Percentiles rank a stretch among this genome's conserved stretches.
phyloP scores from a whole-genome alignment of 257 asterid genomes.

The Solanum okadae region DNA sequence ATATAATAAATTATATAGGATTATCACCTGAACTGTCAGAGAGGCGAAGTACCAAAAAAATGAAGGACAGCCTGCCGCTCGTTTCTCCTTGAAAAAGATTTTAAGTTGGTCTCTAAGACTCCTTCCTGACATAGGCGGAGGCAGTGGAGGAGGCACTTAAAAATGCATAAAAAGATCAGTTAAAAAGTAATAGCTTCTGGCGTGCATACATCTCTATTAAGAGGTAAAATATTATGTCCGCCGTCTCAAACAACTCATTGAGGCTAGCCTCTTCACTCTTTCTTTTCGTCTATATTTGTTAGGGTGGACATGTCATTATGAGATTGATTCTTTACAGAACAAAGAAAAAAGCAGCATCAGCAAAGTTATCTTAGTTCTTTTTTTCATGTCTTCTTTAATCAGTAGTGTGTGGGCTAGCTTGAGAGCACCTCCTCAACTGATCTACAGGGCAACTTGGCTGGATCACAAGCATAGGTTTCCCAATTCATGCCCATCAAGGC shows the following conservation, averaged over 20 bases:
- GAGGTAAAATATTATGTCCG: background rate
- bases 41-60: constrained; percentile 67
- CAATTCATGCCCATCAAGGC: background rate
- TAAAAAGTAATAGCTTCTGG: background rate
- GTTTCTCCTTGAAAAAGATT: constrained; percentile 61
- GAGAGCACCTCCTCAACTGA: background rate
- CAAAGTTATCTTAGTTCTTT: background rate
- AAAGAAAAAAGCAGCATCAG: background rate
- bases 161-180: constrained; percentile 2
- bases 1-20: constrained; percentile 1
- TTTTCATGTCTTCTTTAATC: background rate
- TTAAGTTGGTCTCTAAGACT: constrained; percentile 51
- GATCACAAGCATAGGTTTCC: background rate
- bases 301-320: background rate
- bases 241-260: background rate
- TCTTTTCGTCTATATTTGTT: background rate
- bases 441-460: background rate
- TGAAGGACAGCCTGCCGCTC: constrained; percentile 75
- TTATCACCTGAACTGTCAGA: constrained; percentile 61
- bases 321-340: background rate
- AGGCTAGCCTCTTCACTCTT: background rate
- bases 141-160: constrained; percentile 86
- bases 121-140: constrained; percentile 74
- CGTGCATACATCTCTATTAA: background rate
- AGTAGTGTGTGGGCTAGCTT: background rate